phyloP scores from a whole-genome alignment of 2,329 filamentous ascomycete genomes.

The Verticillium albo-atrum region DNA sequence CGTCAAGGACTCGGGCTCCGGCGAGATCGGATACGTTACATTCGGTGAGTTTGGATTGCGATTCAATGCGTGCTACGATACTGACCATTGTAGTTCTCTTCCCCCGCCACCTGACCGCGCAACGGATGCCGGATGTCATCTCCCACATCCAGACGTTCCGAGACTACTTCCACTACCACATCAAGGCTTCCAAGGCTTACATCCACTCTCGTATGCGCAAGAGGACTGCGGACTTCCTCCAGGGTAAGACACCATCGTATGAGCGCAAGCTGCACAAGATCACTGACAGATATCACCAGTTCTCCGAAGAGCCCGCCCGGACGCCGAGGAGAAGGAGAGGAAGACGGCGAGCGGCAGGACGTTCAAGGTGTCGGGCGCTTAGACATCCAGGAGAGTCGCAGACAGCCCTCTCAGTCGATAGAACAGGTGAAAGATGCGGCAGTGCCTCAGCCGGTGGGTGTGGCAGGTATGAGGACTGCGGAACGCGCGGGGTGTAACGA shows the following conservation, averaged over 20 bases:
- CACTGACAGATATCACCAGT: conserved; percentile 50
- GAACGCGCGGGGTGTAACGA: not conserved
- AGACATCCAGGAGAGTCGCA: not conserved
- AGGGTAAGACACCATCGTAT: conserved; percentile 60
- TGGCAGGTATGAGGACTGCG: not conserved
- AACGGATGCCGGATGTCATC: conserved; percentile 91
- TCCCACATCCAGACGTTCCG: conserved; percentile 99
- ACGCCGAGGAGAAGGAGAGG: conserved; percentile 93
- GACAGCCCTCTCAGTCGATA: not conserved
- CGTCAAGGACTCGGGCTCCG: conserved; percentile 69
- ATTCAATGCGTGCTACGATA: not conserved
- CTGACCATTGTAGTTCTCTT: conserved; percentile 67
- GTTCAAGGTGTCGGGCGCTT: conserved; percentile 57
- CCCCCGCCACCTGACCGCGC: conserved; percentile 85
- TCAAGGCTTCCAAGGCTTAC: conserved; percentile 98
- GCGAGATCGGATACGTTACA: conserved; percentile 94
- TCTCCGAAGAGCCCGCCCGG: conserved; percentile 89
- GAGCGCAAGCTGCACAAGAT: not conserved
- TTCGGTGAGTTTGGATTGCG: conserved; percentile 62
- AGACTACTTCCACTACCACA: conserved; percentile 99
- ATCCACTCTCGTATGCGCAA: conserved; percentile 98
- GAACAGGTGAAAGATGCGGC: not conserved
- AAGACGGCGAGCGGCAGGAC: conserved; percentile 97
- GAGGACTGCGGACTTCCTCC: conserved; percentile 95
- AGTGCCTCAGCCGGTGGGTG: not conserved